These are phyloP conservation scores for Mycena latifolia DNA, from an alignment of 768 basidiomycete genomes.

Conservation along the genomic window DNA sequence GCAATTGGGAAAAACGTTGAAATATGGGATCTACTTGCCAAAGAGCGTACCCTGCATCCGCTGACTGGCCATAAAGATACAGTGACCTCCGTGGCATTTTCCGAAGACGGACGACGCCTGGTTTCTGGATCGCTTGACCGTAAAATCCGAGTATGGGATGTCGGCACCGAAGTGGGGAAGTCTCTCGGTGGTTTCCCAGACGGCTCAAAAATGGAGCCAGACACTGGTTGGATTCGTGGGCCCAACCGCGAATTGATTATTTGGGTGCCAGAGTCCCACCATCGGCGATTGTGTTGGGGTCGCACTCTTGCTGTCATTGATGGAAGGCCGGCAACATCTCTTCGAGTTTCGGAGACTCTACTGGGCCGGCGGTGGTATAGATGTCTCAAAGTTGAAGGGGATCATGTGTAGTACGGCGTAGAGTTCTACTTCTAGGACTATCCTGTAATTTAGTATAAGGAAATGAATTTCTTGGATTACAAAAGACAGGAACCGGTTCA, in stretches of 20 bases:
- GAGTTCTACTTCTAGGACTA: too few species aligned
- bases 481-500: too few species aligned
- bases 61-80: slow-evolving; percentile 32
- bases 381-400: slow-evolving; percentile 1
- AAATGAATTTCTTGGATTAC: too few species aligned
- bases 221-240: slow-evolving; percentile 30
- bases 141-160: slow-evolving; percentile 30
- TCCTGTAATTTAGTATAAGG: too few species aligned
- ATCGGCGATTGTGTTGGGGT: slow-evolving; percentile 31
- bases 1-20: slow-evolving; percentile 12
- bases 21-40: slow-evolving; percentile 7
- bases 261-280: slow-evolving; percentile 21
- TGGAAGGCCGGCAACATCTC: slow-evolving; percentile 20
- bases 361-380: slow-evolving; percentile 20
- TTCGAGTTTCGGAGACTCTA: neutral
- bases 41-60: neutral
- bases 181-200: slow-evolving; percentile 20
- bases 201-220: neutral
- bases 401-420: too few species aligned
- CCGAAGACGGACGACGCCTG: slow-evolving; percentile 35
- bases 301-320: slow-evolving; percentile 27
- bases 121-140: slow-evolving; percentile 36
- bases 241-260: slow-evolving; percentile 19
- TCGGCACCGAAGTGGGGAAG: neutral
- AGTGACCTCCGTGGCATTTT: slow-evolving; percentile 36